Base-by-base conservation (phyloP, 805 yeast species). In the Babjeviella inositovora region DNA sequence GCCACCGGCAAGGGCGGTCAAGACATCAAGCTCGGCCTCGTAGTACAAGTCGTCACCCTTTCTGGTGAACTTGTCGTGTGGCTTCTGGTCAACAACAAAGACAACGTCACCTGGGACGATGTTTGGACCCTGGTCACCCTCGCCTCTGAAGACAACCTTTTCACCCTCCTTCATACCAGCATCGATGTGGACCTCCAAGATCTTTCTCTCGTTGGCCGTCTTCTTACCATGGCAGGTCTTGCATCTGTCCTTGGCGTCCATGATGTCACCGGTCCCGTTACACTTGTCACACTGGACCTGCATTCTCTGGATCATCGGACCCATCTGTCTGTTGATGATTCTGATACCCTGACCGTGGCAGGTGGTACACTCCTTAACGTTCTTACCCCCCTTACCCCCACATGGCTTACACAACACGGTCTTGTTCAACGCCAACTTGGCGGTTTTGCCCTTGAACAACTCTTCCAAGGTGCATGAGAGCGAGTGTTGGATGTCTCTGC, bases 281-380 rank as follows among this genome's bases (percentile, higher is more conserved):
- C 99, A 90, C 29, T 54, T 73, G 37, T 79, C 87, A 76, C 99
- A 90, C 25, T 70, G 72, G 21, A 92, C 71, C 60, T 90, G 97
- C 70, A 80, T 80, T 64, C 95, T 79, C 62, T 90, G 99, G 43
- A 90, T 79, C 85, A 90, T 82, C 35, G 94, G 95, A 39, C 99
- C 99, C 95, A 90, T 85, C 57, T 90, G 97, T 61, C 93, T 79
- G 25, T 95, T 81, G 35, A 84, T 76, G 35, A 87, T 75, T 53
- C 70, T 80, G 50, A 75, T 55, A 67, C 99, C 99, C 39, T 67
- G 64, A 53, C 99, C 99, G 44, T 69, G 66, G 72, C 99, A 90
- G 18, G 70, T 48, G 24, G 70, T 34, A 71, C 99, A 90, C 40
- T 70, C 70, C 60, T 76, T 77, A 34, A 85, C 93, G 37, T 72